Evolutionary conservation across 306 rosid genomes (phyloP).

Genomic region (Comarum palustre): DNA sequence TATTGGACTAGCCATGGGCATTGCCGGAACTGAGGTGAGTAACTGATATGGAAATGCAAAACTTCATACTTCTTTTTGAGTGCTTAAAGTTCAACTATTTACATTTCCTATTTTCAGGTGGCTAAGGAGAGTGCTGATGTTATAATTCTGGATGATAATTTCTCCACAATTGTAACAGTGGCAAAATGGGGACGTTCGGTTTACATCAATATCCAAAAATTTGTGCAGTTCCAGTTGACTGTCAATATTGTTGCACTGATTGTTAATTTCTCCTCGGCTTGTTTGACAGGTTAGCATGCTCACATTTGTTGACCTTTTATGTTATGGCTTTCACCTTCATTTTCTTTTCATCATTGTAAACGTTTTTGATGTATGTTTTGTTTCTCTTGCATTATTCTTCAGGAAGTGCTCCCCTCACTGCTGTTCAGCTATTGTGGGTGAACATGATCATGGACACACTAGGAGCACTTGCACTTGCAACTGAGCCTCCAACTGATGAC

Average conservation of each 20-base stretch:
- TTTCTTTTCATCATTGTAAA: neutral
- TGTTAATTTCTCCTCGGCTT: conserved; percentile 93
- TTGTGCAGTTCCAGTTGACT: conserved; percentile 93
- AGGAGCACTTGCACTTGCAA: conserved; percentile 97
- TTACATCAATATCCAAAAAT: conserved; percentile 88
- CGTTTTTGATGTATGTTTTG: conserved; percentile 23
- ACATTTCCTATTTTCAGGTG: conserved; percentile 49
- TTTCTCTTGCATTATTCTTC: conserved; percentile 22
- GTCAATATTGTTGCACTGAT: conserved; percentile 86
- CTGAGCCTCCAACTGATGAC: conserved; percentile 88
- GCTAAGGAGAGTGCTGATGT: conserved; percentile 99
- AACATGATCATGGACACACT: conserved; percentile 98
- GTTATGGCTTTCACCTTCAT: conserved; percentile 3
- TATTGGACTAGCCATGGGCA: conserved; percentile 99
- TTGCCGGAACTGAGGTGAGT: conserved; percentile 96
- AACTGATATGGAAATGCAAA: conserved; percentile 7
- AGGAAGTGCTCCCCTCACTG: conserved; percentile 93
- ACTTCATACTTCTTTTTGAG: neutral
- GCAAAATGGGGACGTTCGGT: conserved; percentile 99
- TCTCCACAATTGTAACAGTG: conserved; percentile 94
- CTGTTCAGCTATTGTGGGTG: conserved; percentile 95
- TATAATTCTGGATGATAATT: conserved; percentile 91
- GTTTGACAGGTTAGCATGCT: conserved; percentile 69
- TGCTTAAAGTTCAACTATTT: conserved; percentile 18
- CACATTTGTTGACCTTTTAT: conserved; percentile 4